phyloP scores from a whole-genome alignment of 2,329 filamentous ascomycete species.

The Malbranchea cinnamomea region DNA sequence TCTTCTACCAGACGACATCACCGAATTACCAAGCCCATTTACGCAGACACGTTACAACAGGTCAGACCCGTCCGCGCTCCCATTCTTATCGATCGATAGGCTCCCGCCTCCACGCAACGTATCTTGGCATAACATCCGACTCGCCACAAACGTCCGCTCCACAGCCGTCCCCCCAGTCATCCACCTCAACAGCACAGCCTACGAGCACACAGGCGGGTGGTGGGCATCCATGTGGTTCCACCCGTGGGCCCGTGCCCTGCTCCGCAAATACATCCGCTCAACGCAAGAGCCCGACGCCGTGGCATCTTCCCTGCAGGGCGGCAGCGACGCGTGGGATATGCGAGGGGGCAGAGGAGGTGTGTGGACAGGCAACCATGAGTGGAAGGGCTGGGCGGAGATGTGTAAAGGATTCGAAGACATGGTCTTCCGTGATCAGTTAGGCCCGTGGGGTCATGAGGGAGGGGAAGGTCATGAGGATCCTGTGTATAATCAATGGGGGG shows the following conservation, averaged over 20 bases:
- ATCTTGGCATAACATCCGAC: slow-evolving; percentile 28
- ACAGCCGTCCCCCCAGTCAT: slow-evolving; percentile 32
- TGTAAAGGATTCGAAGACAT: slow-evolving; percentile 30
- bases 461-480: too few relatives aligned
- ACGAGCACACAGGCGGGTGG: slow-evolving; percentile 14
- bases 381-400: slow-evolving; percentile 35
- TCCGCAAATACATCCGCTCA: slow-evolving; percentile 34
- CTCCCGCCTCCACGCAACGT: slow-evolving; percentile 25
- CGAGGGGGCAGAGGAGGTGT: slow-evolving; percentile 39
- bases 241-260: slow-evolving; percentile 32
- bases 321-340: slow-evolving; percentile 34
- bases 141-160: slow-evolving; percentile 35
- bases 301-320: slow-evolving; percentile 30
- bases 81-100: slow-evolving; percentile 26
- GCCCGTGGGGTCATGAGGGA: neutral
- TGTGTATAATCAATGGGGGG: too few relatives aligned
- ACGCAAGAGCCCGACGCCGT: slow-evolving; percentile 28
- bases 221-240: slow-evolving; percentile 38
- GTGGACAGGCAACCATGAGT: slow-evolving; percentile 37
- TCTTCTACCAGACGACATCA: slow-evolving; percentile 24
- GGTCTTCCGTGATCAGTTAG: slow-evolving; percentile 26
- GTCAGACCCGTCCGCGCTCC: slow-evolving; percentile 17
- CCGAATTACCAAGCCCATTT: slow-evolving; percentile 20
- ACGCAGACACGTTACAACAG: slow-evolving; percentile 16
- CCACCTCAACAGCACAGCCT: slow-evolving; percentile 25